A percentile compares a stretch with the other conserved stretches of the same genome.
These are phyloP conservation scores for Areca catechu DNA, from an alignment of 176 grass and related monocot genomes.

Conservation along the genomic window DNA sequence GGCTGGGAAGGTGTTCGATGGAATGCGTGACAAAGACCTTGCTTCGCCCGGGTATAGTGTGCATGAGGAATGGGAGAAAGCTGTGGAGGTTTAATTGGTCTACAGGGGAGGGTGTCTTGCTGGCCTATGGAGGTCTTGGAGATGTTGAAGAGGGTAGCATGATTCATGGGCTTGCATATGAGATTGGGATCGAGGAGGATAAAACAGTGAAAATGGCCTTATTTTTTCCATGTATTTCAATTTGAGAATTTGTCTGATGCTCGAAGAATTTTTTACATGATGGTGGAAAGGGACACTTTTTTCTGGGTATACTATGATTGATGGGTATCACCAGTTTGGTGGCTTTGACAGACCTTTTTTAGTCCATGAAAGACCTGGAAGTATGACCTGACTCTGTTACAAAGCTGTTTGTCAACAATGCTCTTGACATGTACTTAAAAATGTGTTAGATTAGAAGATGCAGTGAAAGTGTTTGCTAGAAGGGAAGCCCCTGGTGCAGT, in stretches of 20 bases:
- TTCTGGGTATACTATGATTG: slow-evolving; percentile 7
- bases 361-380: slow-evolving; percentile 1
- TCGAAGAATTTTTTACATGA: background rate
- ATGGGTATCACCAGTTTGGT: background rate
- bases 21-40: background rate
- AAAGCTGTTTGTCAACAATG: background rate
- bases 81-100: background rate
- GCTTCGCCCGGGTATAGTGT: background rate
- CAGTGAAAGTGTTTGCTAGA: background rate
- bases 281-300: background rate
- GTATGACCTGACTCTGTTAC: background rate
- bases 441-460: background rate
- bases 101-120: slow-evolving; percentile 3
- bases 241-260: slow-evolving; percentile 5
- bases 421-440: slow-evolving; percentile 11
- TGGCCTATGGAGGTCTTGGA: background rate
- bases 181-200: background rate
- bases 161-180: background rate
- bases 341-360: background rate
- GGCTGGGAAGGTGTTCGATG: background rate
- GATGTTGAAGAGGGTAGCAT: background rate
- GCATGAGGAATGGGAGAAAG: background rate
- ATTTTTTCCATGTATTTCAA: background rate
- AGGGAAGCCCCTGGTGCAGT: background rate
- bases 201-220: background rate